These are phyloP conservation scores for Clathrus columnatus DNA, from an alignment of 768 basidiomycete species.

Conservation along the genomic window DNA sequence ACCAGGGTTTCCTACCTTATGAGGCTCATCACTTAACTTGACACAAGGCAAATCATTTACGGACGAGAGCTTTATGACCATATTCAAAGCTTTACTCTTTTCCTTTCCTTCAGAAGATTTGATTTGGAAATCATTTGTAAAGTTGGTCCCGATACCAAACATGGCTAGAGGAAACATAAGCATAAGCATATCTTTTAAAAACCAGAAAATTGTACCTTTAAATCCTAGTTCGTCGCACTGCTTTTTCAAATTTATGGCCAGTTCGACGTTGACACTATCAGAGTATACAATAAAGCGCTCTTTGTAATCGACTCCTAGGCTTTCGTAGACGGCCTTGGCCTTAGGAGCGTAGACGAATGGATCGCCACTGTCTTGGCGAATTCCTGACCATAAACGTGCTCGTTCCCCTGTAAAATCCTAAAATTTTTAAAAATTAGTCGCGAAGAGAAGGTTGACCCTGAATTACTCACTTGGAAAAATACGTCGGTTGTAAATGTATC, in stretches of 20 bases:
- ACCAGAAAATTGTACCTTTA: slow-evolving; percentile 31
- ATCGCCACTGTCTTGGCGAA: slow-evolving; percentile 93
- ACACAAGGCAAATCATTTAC: slow-evolving; percentile 72
- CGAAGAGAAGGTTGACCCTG: not conserved
- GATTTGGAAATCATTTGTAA: slow-evolving; percentile 79
- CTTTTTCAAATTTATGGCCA: slow-evolving; percentile 57
- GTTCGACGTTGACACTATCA: slow-evolving; percentile 67
- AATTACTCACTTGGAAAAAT: slow-evolving; percentile 61
- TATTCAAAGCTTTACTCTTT: slow-evolving; percentile 79
- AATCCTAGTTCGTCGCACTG: slow-evolving; percentile 72
- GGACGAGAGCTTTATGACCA: slow-evolving; percentile 85
- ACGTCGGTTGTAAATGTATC: slow-evolving; percentile 88
- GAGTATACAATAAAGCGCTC: slow-evolving; percentile 77
- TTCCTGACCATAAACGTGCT: slow-evolving; percentile 65
- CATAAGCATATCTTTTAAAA: not conserved
- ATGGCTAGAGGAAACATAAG: slow-evolving; percentile 41
- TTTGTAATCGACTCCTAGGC: slow-evolving; percentile 55
- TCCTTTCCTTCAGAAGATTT: slow-evolving; percentile 36
- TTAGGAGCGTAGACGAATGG: slow-evolving; percentile 71
- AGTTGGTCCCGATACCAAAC: slow-evolving; percentile 89
- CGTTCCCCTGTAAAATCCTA: slow-evolving; percentile 33
- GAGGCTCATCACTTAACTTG: slow-evolving; percentile 89
- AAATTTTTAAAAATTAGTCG: not conserved
- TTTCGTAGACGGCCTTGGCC: slow-evolving; percentile 63
- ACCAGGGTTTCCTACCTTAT: slow-evolving; percentile 47